phyloP scores from a whole-genome alignment of 139 green algal species.

The Coelastrella sp. region DNA sequence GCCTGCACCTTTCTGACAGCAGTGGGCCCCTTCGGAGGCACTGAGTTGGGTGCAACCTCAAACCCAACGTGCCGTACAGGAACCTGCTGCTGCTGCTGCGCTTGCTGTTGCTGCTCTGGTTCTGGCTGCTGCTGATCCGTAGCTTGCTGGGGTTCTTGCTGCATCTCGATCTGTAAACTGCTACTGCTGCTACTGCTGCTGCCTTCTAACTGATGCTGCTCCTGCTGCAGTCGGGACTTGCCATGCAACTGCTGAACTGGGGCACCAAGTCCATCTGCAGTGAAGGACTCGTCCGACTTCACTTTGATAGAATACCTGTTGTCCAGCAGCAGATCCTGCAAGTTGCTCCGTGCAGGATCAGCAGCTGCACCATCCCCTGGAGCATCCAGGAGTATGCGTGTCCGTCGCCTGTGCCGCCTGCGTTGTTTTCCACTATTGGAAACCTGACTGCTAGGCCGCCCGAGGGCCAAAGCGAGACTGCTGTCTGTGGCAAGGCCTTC shows the following conservation, averaged over 20 bases:
- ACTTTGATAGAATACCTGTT: slow-evolving; percentile 29
- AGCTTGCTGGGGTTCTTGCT: neutral
- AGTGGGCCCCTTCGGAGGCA: neutral
- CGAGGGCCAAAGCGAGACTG: no score
- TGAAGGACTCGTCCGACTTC: slow-evolving; percentile 7
- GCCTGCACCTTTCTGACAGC: neutral
- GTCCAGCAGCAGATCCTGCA: slow-evolving; percentile 48
- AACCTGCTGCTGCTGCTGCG: slow-evolving; percentile 30
- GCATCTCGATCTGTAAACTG: neutral
- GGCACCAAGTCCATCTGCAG: slow-evolving; percentile 11
- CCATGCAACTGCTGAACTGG: slow-evolving; percentile 37
- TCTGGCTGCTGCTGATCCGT: neutral
- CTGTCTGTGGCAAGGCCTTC: no score
- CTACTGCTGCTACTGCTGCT: slow-evolving; percentile 29
- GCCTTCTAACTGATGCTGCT: slow-evolving; percentile 11
- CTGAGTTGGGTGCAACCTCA: neutral
- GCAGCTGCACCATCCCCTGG: slow-evolving; percentile 9
- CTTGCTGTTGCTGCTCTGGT: slow-evolving; percentile 37
- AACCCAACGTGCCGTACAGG: slow-evolving; percentile 20
- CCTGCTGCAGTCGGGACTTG: neutral
- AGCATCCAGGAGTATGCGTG: neutral
- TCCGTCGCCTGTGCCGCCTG: neutral
- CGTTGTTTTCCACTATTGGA: neutral
- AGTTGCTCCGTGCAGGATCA: neutral
- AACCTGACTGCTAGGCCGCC: neutral